phyloP scores from a whole-genome alignment of 2,329 filamentous ascomycete genomes.

The Colletotrichum lentis region DNA sequence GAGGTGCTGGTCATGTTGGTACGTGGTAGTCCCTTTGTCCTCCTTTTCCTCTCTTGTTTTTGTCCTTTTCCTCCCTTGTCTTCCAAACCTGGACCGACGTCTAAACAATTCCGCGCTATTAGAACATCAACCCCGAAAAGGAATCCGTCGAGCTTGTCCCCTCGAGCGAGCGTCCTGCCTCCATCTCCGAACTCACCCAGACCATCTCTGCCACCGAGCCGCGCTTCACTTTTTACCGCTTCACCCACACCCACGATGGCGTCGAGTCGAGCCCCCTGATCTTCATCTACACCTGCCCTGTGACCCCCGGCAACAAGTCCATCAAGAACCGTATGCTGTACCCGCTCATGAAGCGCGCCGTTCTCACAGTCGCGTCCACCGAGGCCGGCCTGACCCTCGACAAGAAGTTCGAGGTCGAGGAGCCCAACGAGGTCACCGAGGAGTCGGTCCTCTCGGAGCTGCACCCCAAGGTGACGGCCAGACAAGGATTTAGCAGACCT shows the following conservation, averaged over 20 bases:
- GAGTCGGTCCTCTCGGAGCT: conserved; percentile 71
- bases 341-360: conserved; percentile 73
- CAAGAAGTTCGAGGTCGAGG: conserved; percentile 75
- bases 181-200: conserved; percentile 65
- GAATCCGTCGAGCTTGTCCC: conserved; percentile 74
- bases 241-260: conserved; percentile 65
- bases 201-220: conserved; percentile 74
- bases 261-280: conserved; percentile 66
- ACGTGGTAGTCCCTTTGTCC: neutral
- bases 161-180: conserved; percentile 59
- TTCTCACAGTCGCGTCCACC: conserved; percentile 70
- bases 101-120: conserved; percentile 13
- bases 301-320: conserved; percentile 67
- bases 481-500: conserved; percentile 76
- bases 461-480: conserved; percentile 70
- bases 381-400: conserved; percentile 72
- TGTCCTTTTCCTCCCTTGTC: no score
- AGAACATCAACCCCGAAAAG: conserved; percentile 76
- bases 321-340: conserved; percentile 90
- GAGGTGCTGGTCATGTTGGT: conserved; percentile 72
- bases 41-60: no score
- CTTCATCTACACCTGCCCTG: conserved; percentile 85
- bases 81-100: neutral
- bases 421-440: conserved; percentile 75
- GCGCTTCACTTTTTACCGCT: conserved; percentile 80